Conservation (phyloP, 2,329 filamentous ascomycete species). For the Shiraia bambusicola region DNA sequence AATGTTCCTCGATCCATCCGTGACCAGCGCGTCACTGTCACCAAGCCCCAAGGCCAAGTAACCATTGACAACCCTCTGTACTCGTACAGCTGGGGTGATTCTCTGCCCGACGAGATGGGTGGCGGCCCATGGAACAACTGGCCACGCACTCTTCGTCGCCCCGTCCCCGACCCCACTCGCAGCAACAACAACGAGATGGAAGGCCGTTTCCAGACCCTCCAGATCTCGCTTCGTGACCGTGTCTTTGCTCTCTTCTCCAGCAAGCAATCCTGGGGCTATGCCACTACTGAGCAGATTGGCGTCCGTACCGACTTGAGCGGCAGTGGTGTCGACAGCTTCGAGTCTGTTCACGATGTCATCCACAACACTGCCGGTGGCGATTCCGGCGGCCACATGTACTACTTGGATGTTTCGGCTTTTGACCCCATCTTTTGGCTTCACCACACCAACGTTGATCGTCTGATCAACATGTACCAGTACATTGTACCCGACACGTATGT, state of each 20-base stretch:
- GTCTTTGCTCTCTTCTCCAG: constrained; percentile 40
- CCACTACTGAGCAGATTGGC: constrained; percentile 35
- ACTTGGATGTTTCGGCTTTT: constrained; percentile 72
- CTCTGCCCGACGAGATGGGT: constrained; percentile 57
- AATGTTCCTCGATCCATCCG: constrained; percentile 41
- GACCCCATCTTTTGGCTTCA: constrained; percentile 64
- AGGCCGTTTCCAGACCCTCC: constrained; percentile 28
- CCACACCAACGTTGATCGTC: constrained; percentile 43
- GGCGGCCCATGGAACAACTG: constrained; percentile 38
- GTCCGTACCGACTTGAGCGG: constrained; percentile 31
- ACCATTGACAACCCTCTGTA: constrained; percentile 51
- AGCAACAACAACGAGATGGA: constrained; percentile 44
- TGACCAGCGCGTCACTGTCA: constrained; percentile 47
- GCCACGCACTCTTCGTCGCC: constrained; percentile 36
- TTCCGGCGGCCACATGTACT: constrained; percentile 70
- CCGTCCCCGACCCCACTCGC: constrained; percentile 34
- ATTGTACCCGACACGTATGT: constrained; percentile 72
- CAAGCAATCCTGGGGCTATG: constrained; percentile 33
- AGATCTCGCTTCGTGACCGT: constrained; percentile 40
- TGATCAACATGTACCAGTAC: constrained; percentile 75
- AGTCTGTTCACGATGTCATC: constrained; percentile 39
- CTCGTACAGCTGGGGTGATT: constrained; percentile 48
- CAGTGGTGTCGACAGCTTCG: constrained; percentile 40
- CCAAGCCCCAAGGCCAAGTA: constrained; percentile 43
- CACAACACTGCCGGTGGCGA: constrained; percentile 40